phyloP scores from a whole-genome alignment of 805 yeast genomes.

The Candida morakotiae region DNA sequence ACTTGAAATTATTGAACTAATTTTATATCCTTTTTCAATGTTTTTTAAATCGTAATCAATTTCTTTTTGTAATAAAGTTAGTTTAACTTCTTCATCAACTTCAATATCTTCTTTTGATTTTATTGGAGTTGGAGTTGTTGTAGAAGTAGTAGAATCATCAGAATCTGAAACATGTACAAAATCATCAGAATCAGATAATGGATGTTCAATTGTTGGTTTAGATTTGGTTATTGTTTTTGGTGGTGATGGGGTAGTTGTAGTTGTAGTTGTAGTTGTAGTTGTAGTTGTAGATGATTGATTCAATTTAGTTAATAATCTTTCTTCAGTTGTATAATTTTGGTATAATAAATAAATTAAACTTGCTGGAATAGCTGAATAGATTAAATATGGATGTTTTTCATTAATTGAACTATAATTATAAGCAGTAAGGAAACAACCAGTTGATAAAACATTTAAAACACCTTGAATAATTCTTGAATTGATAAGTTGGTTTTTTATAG shows the following conservation, averaged over 20 bases:
- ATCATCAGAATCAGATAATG: conserved; percentile 18
- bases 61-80: conserved; percentile 28
- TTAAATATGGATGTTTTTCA: conserved; percentile 68
- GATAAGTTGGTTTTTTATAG: conserved; percentile 17
- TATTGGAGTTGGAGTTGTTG: conserved; percentile 26
- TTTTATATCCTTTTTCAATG: conserved; percentile 33
- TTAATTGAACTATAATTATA: conserved; percentile 50
- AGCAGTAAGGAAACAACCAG: conserved; percentile 52
- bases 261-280: background rate
- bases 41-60: conserved; percentile 19
- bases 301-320: conserved; percentile 11
- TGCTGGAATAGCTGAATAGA: conserved; percentile 56
- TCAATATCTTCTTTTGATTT: conserved; percentile 10
- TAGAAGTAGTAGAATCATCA: conserved; percentile 25
- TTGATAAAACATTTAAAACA: conserved; percentile 44
- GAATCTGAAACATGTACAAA: conserved; percentile 39
- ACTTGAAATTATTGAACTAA: conserved; percentile 41
- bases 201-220: background rate
- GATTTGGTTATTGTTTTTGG: background rate
- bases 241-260: background rate
- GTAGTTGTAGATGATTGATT: background rate
- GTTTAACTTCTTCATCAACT: conserved; percentile 21
- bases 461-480: conserved; percentile 19
- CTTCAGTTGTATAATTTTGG: conserved; percentile 14
- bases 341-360: conserved; percentile 25